Evolutionary conservation across 2,329 filamentous ascomycete species (phyloP), one percentile per base, ranked within the genome.

Genomic region (Arthrobotrys conoides): DNA sequence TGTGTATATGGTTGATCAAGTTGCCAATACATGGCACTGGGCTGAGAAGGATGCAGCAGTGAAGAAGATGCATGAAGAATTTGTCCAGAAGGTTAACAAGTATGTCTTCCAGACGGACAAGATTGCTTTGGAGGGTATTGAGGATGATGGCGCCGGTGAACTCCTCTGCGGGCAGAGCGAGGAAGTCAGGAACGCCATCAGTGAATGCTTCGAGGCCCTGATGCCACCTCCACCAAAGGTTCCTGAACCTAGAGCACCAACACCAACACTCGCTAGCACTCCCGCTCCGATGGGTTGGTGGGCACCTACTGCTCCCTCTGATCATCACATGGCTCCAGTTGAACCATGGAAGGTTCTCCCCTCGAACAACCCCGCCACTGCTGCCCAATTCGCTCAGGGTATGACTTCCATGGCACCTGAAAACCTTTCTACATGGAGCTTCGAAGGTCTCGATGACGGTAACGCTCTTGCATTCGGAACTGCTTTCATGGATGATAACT

Each of bases 41-140:
- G 91, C 94, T 48, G 95, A 97, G 86, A 98, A 98, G 89, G 94
- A 97, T 83, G 89, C 92, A 82, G 95, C 98, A 84, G 89, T 96
- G 86, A 97, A 97, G 90, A 97, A 97, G 87, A 88, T 98, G 82
- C 96, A 98, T 84, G 93, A 97, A 79, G 94, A 97, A 83, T 98
- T 97, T 83, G 89, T 98, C 81, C 95, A 98, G 86, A 93, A 94
- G 81, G 91, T 95, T 87, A 99, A 99, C 90, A 95, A 92, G 86
- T 99, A 96, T 83, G 95, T 99, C 83, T 99, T 92, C 86, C 91
- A 94, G 83, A 94, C 95, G 16, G 90, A 93, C 83, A 94, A 93
- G 81, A 91, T 91, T 79, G 96, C 94, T 55, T 89, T 99, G 68
- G 96, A 99, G 86, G 96, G 96, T 72, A 88, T 98, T 81, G 96